A percentile compares a stretch with the other conserved stretches of the same genome.
Conservation (phyloP, 2,329 filamentous ascomycete species). For the Exophiala oligosperma region DNA sequence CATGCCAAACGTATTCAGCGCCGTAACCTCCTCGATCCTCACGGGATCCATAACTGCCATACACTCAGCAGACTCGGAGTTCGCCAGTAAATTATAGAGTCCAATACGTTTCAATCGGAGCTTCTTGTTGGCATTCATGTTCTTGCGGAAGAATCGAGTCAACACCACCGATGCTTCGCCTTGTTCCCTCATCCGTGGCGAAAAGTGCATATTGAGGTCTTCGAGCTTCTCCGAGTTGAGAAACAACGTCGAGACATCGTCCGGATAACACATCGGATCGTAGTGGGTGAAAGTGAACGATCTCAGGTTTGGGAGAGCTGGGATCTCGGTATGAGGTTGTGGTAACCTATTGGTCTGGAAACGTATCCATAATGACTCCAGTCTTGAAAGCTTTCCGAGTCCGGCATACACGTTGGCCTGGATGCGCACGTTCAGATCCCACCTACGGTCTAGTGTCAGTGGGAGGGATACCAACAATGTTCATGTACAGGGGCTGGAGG, state of each 20-base stretch:
- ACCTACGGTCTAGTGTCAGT: constrained; percentile 38
- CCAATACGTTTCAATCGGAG: constrained; percentile 52
- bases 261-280: constrained; percentile 64
- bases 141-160: constrained; percentile 57
- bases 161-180: constrained; percentile 59
- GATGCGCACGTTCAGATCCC: constrained; percentile 63
- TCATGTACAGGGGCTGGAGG: not conserved
- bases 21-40: constrained; percentile 49
- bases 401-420: constrained; percentile 60
- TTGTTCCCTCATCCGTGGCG: constrained; percentile 59
- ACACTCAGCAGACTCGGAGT: constrained; percentile 49
- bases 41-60: constrained; percentile 44
- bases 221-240: constrained; percentile 54
- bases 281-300: constrained; percentile 58
- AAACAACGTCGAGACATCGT: constrained; percentile 60
- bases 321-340: constrained; percentile 57
- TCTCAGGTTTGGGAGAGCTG: constrained; percentile 56
- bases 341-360: constrained; percentile 59
- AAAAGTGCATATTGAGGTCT: constrained; percentile 60
- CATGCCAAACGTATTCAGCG: constrained; percentile 54
- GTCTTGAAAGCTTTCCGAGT: constrained; percentile 48
- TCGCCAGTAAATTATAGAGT: constrained; percentile 59
- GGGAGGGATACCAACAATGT: not conserved
- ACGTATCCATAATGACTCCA: constrained; percentile 56
- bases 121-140: constrained; percentile 47